Evolutionary conservation across 441 rosid genomes (phyloP).

Genomic region (Mallotus japonicus): DNA sequence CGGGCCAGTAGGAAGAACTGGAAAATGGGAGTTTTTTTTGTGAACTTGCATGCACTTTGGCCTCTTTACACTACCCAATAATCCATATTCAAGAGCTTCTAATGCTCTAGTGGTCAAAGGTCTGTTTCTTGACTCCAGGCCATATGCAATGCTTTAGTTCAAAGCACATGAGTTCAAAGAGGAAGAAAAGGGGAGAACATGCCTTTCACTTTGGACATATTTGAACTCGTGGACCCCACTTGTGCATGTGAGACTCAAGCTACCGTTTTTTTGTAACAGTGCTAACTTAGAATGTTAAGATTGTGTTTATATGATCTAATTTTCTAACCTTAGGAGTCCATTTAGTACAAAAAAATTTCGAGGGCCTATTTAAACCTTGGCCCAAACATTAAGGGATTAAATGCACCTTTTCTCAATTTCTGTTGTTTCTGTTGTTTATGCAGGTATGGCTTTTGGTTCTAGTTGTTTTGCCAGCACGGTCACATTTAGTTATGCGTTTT

Average conservation of each 20-base stretch:
- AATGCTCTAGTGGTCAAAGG: conserved; percentile 63
- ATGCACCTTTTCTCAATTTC: not conserved
- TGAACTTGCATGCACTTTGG: conserved; percentile 29
- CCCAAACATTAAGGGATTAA: too few species aligned
- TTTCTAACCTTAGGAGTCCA: too few species aligned
- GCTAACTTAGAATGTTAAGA: too few species aligned
- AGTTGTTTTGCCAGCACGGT: conserved; percentile 83
- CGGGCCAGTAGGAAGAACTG: conserved; percentile 31
- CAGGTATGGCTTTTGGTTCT: conserved; percentile 89
- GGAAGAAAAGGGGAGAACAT: too few species aligned
- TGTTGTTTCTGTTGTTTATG: conserved; percentile 24
- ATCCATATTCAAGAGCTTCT: conserved; percentile 67
- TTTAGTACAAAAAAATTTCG: too few species aligned
- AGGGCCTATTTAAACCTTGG: too few species aligned
- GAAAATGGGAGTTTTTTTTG: conserved; percentile 28
- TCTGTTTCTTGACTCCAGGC: conserved; percentile 37
- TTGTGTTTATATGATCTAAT: too few species aligned
- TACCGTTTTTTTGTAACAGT: too few species aligned
- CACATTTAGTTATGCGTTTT: conserved; percentile 66
- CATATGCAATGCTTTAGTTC: not conserved
- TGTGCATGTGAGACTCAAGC: too few species aligned
- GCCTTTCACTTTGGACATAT: too few species aligned
- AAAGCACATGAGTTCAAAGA: too few species aligned
- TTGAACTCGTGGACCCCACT: too few species aligned
- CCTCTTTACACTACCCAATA: conserved; percentile 37